These are phyloP conservation scores for Mortierella sp. DNA, from an alignment of 371 early-diverging fungal species.

Conservation along the genomic window DNA sequence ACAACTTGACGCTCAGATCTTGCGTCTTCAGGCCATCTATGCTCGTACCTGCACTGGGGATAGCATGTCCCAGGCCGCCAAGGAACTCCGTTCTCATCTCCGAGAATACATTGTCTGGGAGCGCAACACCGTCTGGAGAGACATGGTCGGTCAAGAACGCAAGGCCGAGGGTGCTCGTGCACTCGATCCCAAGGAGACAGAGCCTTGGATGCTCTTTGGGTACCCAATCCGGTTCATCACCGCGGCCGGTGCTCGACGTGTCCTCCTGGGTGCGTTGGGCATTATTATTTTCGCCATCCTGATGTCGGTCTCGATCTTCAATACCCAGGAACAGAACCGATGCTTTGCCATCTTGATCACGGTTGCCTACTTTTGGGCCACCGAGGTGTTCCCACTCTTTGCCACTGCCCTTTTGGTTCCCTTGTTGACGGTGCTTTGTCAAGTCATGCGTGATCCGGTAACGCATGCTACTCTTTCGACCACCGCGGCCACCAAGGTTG, in stretches of 20 bases:
- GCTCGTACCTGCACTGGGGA: slow-evolving; percentile 66
- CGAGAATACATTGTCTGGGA: slow-evolving; percentile 81
- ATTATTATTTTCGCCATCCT: slow-evolving; percentile 54
- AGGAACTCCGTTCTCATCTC: slow-evolving; percentile 69
- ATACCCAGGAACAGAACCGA: slow-evolving; percentile 66
- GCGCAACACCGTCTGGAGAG: slow-evolving; percentile 84
- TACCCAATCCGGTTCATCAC: slow-evolving; percentile 25
- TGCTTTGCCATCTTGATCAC: slow-evolving; percentile 68
- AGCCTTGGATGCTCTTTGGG: slow-evolving; percentile 39
- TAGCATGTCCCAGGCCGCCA: slow-evolving; percentile 58
- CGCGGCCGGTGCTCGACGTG: slow-evolving; percentile 24
- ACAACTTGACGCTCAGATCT: slow-evolving; percentile 60
- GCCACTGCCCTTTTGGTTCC: slow-evolving; percentile 93
- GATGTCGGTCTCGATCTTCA: slow-evolving; percentile 56
- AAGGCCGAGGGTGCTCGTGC: slow-evolving; percentile 58
- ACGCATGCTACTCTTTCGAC: slow-evolving; percentile 54
- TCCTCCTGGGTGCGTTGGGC: slow-evolving; percentile 38
- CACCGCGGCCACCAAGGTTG: slow-evolving; percentile 71
- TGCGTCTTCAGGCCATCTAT: slow-evolving; percentile 69
- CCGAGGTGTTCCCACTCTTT: slow-evolving; percentile 91
- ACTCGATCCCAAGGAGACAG: slow-evolving; percentile 38
- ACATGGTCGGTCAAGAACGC: slow-evolving; percentile 79
- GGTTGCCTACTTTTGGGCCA: slow-evolving; percentile 67
- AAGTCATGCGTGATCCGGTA: slow-evolving; percentile 76
- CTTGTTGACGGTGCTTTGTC: slow-evolving; percentile 81